Base-by-base conservation (phyloP, 2,329 filamentous ascomycete species). In the Rhynchosporium graminicola region DNA sequence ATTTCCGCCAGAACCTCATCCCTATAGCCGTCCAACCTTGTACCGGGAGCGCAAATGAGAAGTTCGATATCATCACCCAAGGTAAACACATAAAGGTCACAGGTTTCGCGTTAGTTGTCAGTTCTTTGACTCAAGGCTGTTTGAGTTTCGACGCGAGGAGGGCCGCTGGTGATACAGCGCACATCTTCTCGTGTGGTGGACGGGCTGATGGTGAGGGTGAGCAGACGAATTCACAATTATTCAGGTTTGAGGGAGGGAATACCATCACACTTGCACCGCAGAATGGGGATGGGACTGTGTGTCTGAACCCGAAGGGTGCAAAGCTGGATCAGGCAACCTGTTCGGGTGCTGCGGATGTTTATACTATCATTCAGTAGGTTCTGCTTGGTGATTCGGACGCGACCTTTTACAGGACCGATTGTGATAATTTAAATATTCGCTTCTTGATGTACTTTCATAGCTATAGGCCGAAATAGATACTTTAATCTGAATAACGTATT, bases 141-240 rank as follows among this genome's bases (percentile, higher is more conserved):
- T 73, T 85, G 66, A 86, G 83, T 73, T 84, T 84, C 65, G 83
- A 87, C 67, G 77, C 79, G 4, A 77, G 83, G 52, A 77, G 82
- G 33, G 72, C 76, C 0, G 75, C 77, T 2, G 82, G 81, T 10
- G 80, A 81, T 68, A 82, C 83, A 66, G 81, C 84, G 13, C 68
- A 81, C 40, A 76, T 86, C 29, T 86, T 86, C 68, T 83, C 81
- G 9, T 86, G 83, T 66, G 83, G 83, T 54, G 83, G 83, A 10
- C 76, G 83, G 28, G 83, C 83, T 20, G 84, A 82, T 64, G 83
- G 83, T 9, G 74, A 74, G 77, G 71, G 74, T n/a, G 36, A 48
- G 4, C 62, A 63, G 7, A 71, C 82, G 46, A 74, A 74, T 15
- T 79, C 77, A 29, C 82, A 85, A 68, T 72, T 84, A 7, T 77